Base-by-base conservation (phyloP, 2,329 filamentous ascomycete species). In the Botryosphaeria dothidea region DNA sequence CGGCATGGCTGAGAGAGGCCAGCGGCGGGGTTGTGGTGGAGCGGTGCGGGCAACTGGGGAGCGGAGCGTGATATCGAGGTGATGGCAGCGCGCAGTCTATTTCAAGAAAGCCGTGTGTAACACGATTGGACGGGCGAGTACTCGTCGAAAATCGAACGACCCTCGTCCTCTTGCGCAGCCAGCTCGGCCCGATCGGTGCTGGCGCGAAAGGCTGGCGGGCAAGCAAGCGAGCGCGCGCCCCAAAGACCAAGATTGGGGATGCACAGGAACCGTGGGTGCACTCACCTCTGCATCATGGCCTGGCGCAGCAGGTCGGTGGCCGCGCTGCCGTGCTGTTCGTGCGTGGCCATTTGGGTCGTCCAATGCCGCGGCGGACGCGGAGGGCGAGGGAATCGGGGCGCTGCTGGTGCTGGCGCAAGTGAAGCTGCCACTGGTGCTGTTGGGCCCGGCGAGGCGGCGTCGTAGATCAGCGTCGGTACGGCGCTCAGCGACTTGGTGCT, bases 301-400 rank as follows among this genome's bases (percentile, higher is more conserved):
- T 87, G 86, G 72, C 85, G 82, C 71, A 86, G 77, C 75, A 86
- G 77, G 71, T 87, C 85, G 60, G 83, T 82, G 64, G 86, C 84
- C 13, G 52, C 52, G 19, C 52, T 56, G 66, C 80, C 80, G 70
- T 82, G 78, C 71, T 80, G 79, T 75, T 80, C 80, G 67, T 69
- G 68, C 66, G 74, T 68, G 48, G 72, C 70, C 69, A 75, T 72
- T 64, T 38, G 56, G 31, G 31, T 34, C 31, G 31, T 60, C 56
- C 56, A 60, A 65, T 64, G 54, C 54, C 54, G 54, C 62, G 45
- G 43, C 51, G 54, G 21, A 65, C 48, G 49, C 60, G 65, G 27
- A 29, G 34, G 52, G 62, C 25, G 63, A 27, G 19, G 56, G 54
- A 61, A 48, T 66, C 63, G 57, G 45, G 65, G 48, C 57, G 61